Conservation (phyloP, 768 basidiomycete species). For the Polyporus arcularius region DNA sequence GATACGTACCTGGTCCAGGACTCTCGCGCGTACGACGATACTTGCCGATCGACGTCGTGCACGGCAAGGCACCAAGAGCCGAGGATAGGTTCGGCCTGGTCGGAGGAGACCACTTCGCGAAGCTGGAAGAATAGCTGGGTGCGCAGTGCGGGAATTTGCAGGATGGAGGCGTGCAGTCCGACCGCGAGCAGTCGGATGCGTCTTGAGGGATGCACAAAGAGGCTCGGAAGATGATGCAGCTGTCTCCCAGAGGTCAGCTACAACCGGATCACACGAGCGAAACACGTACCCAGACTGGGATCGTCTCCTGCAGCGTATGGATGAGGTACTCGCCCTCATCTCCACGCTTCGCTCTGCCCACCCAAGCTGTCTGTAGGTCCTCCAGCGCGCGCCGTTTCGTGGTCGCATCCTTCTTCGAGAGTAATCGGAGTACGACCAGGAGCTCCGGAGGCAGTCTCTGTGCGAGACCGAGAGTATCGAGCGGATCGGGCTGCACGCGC, state of each 20-base stretch:
- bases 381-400: slow-evolving; percentile 86
- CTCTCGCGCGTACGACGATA: slow-evolving; percentile 49
- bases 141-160: slow-evolving; percentile 53
- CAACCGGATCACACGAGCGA: not conserved
- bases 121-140: slow-evolving; percentile 53
- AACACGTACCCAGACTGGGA: slow-evolving; percentile 88
- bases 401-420: slow-evolving; percentile 88
- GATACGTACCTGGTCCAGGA: slow-evolving; percentile 52
- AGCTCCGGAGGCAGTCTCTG: slow-evolving; percentile 77
- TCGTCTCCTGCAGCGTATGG: slow-evolving; percentile 52
- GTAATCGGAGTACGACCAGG: slow-evolving; percentile 73
- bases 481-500: slow-evolving; percentile 76
- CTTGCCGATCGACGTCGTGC: slow-evolving; percentile 70
- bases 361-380: slow-evolving; percentile 72
- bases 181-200: slow-evolving; percentile 66
- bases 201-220: slow-evolving; percentile 80
- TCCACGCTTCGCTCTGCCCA: slow-evolving; percentile 51
- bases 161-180: slow-evolving; percentile 62
- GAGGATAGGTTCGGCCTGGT: slow-evolving; percentile 57
- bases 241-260: slow-evolving; percentile 30
- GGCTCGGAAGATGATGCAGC: slow-evolving; percentile 84
- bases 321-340: slow-evolving; percentile 42
- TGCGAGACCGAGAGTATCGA: slow-evolving; percentile 81
- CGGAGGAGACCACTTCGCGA: slow-evolving; percentile 41
- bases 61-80: slow-evolving; percentile 76